Evolutionary conservation across 1,284 basidiomycete species (phyloP), one percentile per base, ranked within the genome.

Genomic region (Sporisorium exsertum): DNA sequence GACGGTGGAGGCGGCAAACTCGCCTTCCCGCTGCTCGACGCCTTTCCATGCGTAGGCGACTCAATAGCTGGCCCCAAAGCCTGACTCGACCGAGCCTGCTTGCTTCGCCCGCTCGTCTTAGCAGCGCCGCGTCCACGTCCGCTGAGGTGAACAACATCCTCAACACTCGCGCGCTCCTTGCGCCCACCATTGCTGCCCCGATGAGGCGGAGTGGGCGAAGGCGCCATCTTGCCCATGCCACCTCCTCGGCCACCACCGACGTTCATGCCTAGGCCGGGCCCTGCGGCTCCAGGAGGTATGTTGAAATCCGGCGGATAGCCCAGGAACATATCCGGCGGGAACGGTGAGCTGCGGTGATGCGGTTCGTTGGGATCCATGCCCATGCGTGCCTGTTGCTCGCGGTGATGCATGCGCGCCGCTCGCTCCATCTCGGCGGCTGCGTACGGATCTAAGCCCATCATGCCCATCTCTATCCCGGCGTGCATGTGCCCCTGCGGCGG

Each of bases 361-460:
- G 65, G 64, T 40, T 72, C 73, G 49, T 70, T 63, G 7, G 64
- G 64, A 29, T 71, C 67, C 20, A 71, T 52, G 2, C 72, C 67
- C 63, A 69, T 63, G 27, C 66, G 58, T 33, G 66, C 59, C 20
- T 64, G 68, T n/a, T 78, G 75, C 18, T 74, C 72, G 45, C 61
- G 68, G 58, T 72, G 72, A 37, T 76, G 77, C 62, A 78, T 72
- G 27, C 67, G 65, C 24, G 66, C 72, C 5, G 74, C 69, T 6
- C 49, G 74, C 55, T 77, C 74, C 69, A 77, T 72, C 60, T 77
- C 74, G 42, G 70, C 74, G 0, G 68, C 64, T 5, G 64, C 70
- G 24, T 77, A 77, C 0, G 74, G 69, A 24, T 77, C 74, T 20
- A 62, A 72, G 3, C 55, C 61, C 65, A 72, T 68, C 62, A 76